phyloP scores from a whole-genome alignment of 805 yeast species.

The Lipomyces kockii region DNA sequence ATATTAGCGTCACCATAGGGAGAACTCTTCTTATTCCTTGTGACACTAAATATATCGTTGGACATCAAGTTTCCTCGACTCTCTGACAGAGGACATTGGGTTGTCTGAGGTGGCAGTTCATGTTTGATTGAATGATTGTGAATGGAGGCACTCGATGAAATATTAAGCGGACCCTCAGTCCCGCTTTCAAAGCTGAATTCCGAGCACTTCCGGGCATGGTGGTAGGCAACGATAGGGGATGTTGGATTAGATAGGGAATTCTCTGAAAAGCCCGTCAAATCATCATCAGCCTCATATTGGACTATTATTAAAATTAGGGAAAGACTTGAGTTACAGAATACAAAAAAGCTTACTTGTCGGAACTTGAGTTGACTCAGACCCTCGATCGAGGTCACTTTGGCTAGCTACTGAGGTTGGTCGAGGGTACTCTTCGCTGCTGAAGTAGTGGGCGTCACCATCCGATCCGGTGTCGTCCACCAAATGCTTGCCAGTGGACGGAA shows the following conservation, averaged over 20 bases:
- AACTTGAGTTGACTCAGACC: not conserved
- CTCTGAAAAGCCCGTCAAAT: not conserved
- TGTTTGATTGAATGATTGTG: not conserved
- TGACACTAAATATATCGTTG: not conserved
- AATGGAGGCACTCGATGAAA: not conserved
- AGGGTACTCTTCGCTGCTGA: constrained; percentile 15
- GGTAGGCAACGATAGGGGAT: not conserved
- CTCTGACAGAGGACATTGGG: not conserved
- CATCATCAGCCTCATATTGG: not conserved
- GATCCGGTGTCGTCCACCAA: not conserved
- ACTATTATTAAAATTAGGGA: not conserved
- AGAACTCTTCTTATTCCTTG: not conserved
- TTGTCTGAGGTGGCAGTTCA: not conserved
- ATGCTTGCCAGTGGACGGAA: not conserved
- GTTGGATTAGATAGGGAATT: not conserved
- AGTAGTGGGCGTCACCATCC: constrained; percentile 3
- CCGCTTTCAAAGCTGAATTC: constrained; percentile 25
- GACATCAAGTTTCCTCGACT: not conserved
- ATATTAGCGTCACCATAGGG: not conserved
- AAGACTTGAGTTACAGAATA: not conserved
- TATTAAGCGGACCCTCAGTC: not conserved
- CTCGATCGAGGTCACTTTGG: not conserved
- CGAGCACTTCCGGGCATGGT: constrained; percentile 18
- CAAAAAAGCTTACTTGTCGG: not conserved
- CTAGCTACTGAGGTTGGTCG: not conserved